Evolutionary conservation across 2,329 filamentous ascomycete genomes (phyloP), one percentile per base, ranked within the genome.

Genomic region (Grosmannia penicillata): DNA sequence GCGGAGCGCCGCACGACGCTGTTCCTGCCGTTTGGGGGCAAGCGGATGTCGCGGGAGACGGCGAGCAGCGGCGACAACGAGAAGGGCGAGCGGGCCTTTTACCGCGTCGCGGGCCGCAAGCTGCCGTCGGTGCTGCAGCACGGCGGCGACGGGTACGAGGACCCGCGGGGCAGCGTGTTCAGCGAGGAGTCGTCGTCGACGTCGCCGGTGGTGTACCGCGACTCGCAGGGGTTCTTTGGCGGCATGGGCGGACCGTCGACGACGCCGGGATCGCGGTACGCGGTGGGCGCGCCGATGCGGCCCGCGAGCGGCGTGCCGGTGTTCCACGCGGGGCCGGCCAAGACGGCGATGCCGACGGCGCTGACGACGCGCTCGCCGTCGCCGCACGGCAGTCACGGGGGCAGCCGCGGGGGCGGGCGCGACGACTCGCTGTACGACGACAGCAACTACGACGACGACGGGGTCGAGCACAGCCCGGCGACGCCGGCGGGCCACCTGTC

Each of bases 31-130:
- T 58, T 66, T 14, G 23, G 15, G 3, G 14, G 15, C 24, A 67
- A 63, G 42, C 59, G 56, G 14, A 45, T 48, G n/a, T 56, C 42
- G 49, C 37, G 36, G 8, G 51, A 44, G 13, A 30, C 35, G 7
- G 32, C 26, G 14, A 72, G 37, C 22, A 38, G 37, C 23, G 34
- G 35, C 8, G 33, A 36, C 8, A 14, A 8, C 9, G 39, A 33
- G 6, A 21, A 25, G 13, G 37, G 43, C 2, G 73, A 79, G 49
- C 60, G 63, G 43, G 71, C 74, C 1, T 81, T 81, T 52, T 70
- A 77, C 44, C 70, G 74, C 23, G 68, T 81, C 3, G 76, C 75
- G 6, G 76, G 76, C 43, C 67, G 68, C 49, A 80, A 79, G 49
- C 53, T 81, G 40, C 70, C 72, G 4, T 74, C 76, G 3, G 75